Conservation (phyloP, 768 basidiomycete species). For the Amanita pallidorosea region DNA sequence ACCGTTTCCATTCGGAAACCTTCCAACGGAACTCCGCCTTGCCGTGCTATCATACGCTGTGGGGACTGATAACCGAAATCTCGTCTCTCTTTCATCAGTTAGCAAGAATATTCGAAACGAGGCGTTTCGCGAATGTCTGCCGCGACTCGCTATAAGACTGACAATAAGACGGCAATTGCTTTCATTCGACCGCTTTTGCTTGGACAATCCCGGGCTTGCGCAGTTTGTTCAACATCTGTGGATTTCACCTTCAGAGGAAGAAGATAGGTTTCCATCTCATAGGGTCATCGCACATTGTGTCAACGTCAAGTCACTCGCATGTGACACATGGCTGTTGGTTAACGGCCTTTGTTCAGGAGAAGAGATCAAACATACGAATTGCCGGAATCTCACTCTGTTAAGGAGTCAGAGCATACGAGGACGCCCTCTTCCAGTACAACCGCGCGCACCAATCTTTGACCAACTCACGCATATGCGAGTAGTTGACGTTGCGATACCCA, state of each 20-base stretch:
- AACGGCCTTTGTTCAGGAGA: constrained; percentile 13
- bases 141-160: neutral
- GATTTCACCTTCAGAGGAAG: neutral
- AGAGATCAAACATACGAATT: constrained; percentile 17
- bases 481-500: constrained; percentile 17
- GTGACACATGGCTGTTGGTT: constrained; percentile 18
- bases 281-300: constrained; percentile 11
- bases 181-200: neutral
- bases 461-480: constrained; percentile 24
- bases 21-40: neutral
- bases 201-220: neutral
- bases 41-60: neutral
- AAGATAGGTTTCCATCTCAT: neutral
- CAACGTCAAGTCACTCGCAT: constrained; percentile 20
- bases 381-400: constrained; percentile 21
- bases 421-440: constrained; percentile 12
- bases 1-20: neutral
- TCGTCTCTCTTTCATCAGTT: neutral
- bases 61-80: neutral
- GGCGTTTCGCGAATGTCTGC: neutral
- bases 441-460: constrained; percentile 17
- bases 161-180: neutral
- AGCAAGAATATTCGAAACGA: neutral
- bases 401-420: constrained; percentile 14
- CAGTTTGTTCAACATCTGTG: neutral